Percentiles rank a stretch among this genome's conserved stretches.
Conservation (phyloP, 371 early-diverging fungal species). For the Mortierella sp. region DNA sequence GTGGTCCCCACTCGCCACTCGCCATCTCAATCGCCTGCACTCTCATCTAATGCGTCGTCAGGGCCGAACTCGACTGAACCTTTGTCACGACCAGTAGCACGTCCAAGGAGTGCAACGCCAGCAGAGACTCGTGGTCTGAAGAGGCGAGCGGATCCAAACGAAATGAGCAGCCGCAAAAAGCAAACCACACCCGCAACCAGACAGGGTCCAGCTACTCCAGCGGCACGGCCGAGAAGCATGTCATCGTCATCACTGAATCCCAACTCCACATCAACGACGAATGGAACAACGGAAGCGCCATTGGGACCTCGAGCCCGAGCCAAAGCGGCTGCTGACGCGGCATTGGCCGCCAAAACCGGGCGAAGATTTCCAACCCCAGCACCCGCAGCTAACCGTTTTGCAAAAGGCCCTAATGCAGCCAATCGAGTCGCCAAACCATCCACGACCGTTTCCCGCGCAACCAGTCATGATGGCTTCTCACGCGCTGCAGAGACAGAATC, state of each 20-base stretch:
- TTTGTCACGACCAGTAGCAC: not conserved
- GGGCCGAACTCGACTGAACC: not conserved
- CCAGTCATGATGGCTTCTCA: constrained; percentile 12
- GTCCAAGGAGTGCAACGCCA: not conserved
- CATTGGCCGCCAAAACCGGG: constrained; percentile 24
- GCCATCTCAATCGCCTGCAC: constrained; percentile 29
- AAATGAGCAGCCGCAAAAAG: constrained; percentile 21
- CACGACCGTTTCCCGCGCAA: not conserved
- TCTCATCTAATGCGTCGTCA: constrained; percentile 23
- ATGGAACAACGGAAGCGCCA: constrained; percentile 6
- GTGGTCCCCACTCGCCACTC: constrained; percentile 24
- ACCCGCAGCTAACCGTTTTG: not conserved
- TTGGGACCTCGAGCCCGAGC: constrained; percentile 49
- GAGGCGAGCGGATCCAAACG: constrained; percentile 22
- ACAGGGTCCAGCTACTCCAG: not conserved
- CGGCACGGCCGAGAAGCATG: constrained; percentile 2
- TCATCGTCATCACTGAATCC: constrained; percentile 10
- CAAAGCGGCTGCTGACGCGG: constrained; percentile 50
- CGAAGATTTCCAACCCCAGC: constrained; percentile 11
- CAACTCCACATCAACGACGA: not conserved
- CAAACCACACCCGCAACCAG: constrained; percentile 4
- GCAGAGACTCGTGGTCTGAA: constrained; percentile 19
- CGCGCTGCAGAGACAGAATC: constrained; percentile 7
- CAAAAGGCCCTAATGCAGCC: constrained; percentile 3
- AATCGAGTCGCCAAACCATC: constrained; percentile 8